These are phyloP conservation scores for Penicillium sp. DNA, from an alignment of 2,329 filamentous ascomycete species.

Conservation along the genomic window DNA sequence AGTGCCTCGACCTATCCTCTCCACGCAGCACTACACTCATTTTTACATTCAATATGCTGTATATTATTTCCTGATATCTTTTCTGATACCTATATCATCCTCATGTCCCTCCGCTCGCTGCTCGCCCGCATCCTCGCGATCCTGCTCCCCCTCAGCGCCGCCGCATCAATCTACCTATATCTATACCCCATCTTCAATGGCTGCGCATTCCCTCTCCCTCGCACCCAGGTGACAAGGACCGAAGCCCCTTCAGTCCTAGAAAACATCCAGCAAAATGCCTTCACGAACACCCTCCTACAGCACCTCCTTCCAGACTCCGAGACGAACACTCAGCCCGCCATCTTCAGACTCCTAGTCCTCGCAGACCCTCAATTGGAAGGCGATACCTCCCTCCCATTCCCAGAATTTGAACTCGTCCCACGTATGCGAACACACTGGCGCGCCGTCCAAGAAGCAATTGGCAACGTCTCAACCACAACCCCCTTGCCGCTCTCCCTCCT, in stretches of 20 bases:
- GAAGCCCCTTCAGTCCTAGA: not conserved
- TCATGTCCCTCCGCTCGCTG: slow-evolving; percentile 53
- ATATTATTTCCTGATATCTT: slow-evolving; percentile 14
- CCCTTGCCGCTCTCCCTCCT: slow-evolving; percentile 14
- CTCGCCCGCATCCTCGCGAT: slow-evolving; percentile 49
- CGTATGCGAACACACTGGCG: slow-evolving; percentile 42
- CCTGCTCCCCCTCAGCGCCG: slow-evolving; percentile 66
- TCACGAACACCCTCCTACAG: slow-evolving; percentile 39
- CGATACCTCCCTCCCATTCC: slow-evolving; percentile 72
- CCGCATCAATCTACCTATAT: slow-evolving; percentile 77
- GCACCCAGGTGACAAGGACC: slow-evolving; percentile 5
- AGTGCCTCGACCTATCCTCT: not conserved
- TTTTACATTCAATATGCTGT: slow-evolving; percentile 20
- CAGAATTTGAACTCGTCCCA: slow-evolving; percentile 46
- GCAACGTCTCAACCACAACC: slow-evolving; percentile 8
- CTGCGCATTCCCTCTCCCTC: slow-evolving; percentile 72
- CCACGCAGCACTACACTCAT: slow-evolving; percentile 3
- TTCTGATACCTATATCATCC: slow-evolving; percentile 16
- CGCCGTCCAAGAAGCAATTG: slow-evolving; percentile 13
- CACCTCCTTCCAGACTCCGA: slow-evolving; percentile 29
- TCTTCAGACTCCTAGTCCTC: slow-evolving; percentile 83
- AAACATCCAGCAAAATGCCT: slow-evolving; percentile 20
- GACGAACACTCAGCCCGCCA: slow-evolving; percentile 50
- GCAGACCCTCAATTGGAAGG: slow-evolving; percentile 94
- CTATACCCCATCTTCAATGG: slow-evolving; percentile 78